These are phyloP conservation scores for Citrus sp. DNA, from an alignment of 345 rosid genomes.

Conservation along the genomic window DNA sequence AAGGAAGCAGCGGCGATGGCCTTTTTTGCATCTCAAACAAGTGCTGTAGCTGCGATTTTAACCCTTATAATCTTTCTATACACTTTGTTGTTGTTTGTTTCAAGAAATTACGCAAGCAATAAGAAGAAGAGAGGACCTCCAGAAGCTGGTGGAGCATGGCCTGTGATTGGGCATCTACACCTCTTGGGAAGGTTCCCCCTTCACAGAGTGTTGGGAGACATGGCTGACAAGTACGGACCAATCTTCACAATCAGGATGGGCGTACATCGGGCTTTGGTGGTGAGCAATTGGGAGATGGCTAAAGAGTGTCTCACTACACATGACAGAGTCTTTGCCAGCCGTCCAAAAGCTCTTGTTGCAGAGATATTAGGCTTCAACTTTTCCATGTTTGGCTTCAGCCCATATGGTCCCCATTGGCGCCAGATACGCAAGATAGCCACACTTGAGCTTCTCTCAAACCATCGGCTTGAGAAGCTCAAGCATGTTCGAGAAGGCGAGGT, in stretches of 20 bases:
- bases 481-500: conserved; percentile 22
- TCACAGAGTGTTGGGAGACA: conserved; percentile 12
- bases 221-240: conserved; percentile 16
- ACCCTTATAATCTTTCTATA: too few relatives aligned
- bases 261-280: too few relatives aligned
- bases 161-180: conserved; percentile 32
- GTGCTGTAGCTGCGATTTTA: too few relatives aligned
- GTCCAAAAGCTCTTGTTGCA: conserved; percentile 15
- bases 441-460: too few relatives aligned
- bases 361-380: conserved; percentile 24
- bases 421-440: too few relatives aligned
- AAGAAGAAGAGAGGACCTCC: conserved; percentile 7
- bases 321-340: neutral
- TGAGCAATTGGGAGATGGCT: too few relatives aligned
- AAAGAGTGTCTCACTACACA: too few relatives aligned
- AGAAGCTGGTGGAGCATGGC: neutral
- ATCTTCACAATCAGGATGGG: too few relatives aligned
- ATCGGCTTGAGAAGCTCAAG: too few relatives aligned
- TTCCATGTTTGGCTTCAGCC: conserved; percentile 25
- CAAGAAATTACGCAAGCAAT: neutral
- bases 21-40: too few relatives aligned
- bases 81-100: neutral
- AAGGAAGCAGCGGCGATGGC: too few relatives aligned
- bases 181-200: conserved; percentile 16
- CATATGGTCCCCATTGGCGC: conserved; percentile 35